Percentiles rank a stretch among this genome's conserved stretches.
phyloP scores from a whole-genome alignment of 495 filamentous ascomycete genomes.

The Aspergillus wentii region DNA sequence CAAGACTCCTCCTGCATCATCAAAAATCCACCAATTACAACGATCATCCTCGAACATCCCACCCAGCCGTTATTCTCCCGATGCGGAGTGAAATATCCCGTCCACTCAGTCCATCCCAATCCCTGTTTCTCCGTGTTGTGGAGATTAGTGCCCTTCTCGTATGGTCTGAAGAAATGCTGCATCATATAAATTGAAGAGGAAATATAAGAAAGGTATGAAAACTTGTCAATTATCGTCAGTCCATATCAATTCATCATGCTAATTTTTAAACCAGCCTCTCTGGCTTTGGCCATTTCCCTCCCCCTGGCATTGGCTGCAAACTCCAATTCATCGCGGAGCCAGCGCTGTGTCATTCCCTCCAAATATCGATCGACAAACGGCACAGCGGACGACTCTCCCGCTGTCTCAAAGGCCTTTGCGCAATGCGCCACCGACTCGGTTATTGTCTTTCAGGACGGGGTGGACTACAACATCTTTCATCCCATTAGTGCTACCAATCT shows the following conservation, averaged over 20 bases:
- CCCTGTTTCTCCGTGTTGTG: conserved; percentile 6
- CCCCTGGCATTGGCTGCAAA: neutral
- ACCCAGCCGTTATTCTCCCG: too few species aligned
- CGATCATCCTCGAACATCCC: too few species aligned
- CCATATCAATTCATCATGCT: conserved; percentile 1
- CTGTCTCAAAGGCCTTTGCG: conserved; percentile 22
- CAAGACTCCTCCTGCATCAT: too few species aligned
- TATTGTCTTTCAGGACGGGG: conserved; percentile 30
- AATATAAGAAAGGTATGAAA: too few species aligned
- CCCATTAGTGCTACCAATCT: conserved; percentile 34
- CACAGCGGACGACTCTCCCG: conserved; percentile 30
- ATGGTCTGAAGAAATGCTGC: too few species aligned
- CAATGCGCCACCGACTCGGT: conserved; percentile 26
- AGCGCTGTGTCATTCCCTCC: conserved; percentile 11
- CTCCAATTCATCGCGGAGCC: conserved; percentile 1
- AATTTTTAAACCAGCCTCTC: neutral
- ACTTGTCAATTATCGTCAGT: conserved; percentile 1
- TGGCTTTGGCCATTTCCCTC: conserved; percentile 1
- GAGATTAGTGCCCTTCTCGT: too few species aligned
- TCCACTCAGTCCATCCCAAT: too few species aligned
- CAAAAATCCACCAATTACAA: too few species aligned
- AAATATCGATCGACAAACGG: conserved; percentile 20
- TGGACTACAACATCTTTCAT: conserved; percentile 33
- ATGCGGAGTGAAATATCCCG: too few species aligned
- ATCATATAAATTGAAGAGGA: too few species aligned